Evolutionary conservation across 805 yeast genomes (phyloP).

Genomic region (Candida methanosorbosa): DNA sequence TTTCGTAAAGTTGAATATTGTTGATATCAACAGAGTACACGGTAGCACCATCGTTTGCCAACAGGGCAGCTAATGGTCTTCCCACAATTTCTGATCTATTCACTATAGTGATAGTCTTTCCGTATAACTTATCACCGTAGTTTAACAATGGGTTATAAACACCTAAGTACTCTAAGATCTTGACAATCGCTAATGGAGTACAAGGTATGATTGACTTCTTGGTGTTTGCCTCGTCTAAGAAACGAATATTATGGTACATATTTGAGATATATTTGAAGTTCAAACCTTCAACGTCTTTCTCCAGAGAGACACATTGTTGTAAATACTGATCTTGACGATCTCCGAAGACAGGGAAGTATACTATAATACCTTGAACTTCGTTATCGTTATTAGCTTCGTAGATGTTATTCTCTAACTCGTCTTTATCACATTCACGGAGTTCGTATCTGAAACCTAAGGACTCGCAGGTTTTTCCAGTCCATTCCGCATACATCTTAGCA

Average conservation of each 20-base stretch:
- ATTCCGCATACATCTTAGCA: slow-evolving; percentile 87
- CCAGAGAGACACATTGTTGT: slow-evolving; percentile 86
- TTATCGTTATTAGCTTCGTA: slow-evolving; percentile 75
- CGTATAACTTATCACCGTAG: slow-evolving; percentile 88
- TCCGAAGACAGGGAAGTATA: slow-evolving; percentile 95
- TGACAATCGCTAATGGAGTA: slow-evolving; percentile 92
- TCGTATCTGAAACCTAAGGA: slow-evolving; percentile 83
- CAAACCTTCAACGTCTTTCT: slow-evolving; percentile 94
- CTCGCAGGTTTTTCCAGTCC: slow-evolving; percentile 90
- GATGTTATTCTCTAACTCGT: slow-evolving; percentile 76
- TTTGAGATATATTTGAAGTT: slow-evolving; percentile 87
- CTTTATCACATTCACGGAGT: slow-evolving; percentile 61
- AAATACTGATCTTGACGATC: slow-evolving; percentile 91
- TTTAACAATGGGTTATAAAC: slow-evolving; percentile 76
- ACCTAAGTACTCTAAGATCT: slow-evolving; percentile 82
- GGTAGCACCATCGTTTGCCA: slow-evolving; percentile 96
- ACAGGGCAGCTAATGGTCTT: slow-evolving; percentile 88
- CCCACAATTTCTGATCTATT: slow-evolving; percentile 97
- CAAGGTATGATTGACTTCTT: slow-evolving; percentile 90
- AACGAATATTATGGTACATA: slow-evolving; percentile 89
- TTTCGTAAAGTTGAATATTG: slow-evolving; percentile 82
- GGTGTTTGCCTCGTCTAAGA: slow-evolving; percentile 53
- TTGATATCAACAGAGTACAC: slow-evolving; percentile 88
- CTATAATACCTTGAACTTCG: slow-evolving; percentile 84
- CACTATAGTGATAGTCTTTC: slow-evolving; percentile 84